A percentile compares a stretch with the other conserved stretches of the same genome.
phyloP scores from a whole-genome alignment of 352 stramenopile genomes.

The Globisporangium barbulae region DNA sequence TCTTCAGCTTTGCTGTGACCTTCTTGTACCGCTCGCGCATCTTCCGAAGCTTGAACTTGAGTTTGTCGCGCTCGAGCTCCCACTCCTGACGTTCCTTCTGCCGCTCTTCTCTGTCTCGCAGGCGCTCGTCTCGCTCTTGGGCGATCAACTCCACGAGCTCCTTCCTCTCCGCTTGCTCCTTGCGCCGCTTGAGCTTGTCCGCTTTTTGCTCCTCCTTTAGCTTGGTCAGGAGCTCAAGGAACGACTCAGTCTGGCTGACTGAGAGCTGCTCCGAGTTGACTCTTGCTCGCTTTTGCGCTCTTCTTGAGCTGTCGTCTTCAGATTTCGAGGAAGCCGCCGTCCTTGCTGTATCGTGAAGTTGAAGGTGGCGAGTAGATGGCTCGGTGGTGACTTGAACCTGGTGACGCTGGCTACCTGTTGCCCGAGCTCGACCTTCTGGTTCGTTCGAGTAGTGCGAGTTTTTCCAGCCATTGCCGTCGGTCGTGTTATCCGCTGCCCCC shows the following conservation, averaged over 20 bases:
- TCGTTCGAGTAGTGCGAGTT: background rate
- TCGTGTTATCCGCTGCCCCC: no score
- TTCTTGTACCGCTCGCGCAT: constrained; percentile 5
- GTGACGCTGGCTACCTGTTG: background rate
- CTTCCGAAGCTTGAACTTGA: constrained; percentile 4
- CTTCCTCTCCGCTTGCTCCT: background rate
- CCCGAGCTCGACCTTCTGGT: background rate
- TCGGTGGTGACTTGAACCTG: background rate
- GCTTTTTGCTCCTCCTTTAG: constrained; percentile 2
- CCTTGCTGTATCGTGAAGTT: background rate
- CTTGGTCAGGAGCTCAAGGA: background rate
- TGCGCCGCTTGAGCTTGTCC: constrained; percentile 3
- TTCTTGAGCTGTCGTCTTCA: background rate
- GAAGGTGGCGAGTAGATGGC: background rate
- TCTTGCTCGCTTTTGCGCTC: background rate
- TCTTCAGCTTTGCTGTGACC: background rate
- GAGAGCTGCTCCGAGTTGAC: background rate
- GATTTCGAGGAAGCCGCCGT: background rate
- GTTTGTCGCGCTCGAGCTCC: constrained; percentile 8
- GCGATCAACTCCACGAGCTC: background rate
- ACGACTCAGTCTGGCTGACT: background rate
- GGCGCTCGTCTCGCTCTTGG: constrained; percentile 1
- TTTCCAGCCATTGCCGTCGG: no score
- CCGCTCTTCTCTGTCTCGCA: background rate
- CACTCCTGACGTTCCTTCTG: background rate